Percentiles rank a stretch among this genome's conserved stretches.
These are phyloP conservation scores for Paramecium tetraurelia DNA, from an alignment of 73 alveolate species.

Conservation along the genomic window DNA sequence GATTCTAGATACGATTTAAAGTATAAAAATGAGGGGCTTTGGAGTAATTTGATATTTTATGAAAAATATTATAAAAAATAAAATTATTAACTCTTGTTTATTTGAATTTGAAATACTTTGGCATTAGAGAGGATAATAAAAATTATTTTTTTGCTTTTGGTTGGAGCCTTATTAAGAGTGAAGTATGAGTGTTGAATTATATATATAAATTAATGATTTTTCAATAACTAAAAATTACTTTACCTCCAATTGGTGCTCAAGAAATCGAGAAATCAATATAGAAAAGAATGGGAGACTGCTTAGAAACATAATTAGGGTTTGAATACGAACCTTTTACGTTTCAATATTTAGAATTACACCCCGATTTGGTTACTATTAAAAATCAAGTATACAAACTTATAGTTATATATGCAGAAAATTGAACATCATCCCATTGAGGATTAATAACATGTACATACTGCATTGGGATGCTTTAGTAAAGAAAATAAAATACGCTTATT, in stretches of 20 bases:
- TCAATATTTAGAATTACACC: conserved; percentile 49
- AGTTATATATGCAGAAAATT: background rate
- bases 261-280: background rate
- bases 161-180: background rate
- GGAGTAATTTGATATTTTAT: background rate
- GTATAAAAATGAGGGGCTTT: background rate
- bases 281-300: background rate
- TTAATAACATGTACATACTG: background rate
- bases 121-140: background rate
- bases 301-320: conserved; percentile 41
- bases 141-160: background rate
- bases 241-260: background rate
- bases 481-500: background rate
- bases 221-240: background rate
- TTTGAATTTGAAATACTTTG: background rate
- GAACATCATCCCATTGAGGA: background rate
- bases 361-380: conserved; percentile 21
- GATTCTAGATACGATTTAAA: background rate
- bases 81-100: background rate
- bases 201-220: conserved; percentile 30
- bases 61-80: background rate
- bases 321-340: conserved; percentile 14
- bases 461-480: conserved; percentile 21
- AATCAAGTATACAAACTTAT: background rate
- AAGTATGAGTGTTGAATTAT: background rate